Conservation (phyloP, 169 alveolate genomes). For the Blepharisma undulans region DNA sequence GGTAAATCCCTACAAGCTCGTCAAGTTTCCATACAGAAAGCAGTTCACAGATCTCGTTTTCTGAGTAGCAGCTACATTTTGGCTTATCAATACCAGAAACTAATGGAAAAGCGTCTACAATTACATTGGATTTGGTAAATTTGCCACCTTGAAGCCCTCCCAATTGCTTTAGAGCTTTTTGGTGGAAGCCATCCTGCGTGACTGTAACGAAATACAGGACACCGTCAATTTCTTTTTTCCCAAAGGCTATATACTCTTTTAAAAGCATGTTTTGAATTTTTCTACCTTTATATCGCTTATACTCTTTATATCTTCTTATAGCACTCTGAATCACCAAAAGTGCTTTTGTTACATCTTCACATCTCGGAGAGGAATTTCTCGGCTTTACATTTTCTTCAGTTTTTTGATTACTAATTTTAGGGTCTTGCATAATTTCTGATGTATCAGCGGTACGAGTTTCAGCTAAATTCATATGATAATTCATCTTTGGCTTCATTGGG, state of each 20-base stretch:
- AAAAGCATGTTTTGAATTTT: neutral
- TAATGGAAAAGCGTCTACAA: neutral
- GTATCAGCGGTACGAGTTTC: neutral
- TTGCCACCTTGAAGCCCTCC: neutral
- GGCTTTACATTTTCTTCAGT: neutral
- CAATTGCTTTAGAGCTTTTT: too few species aligned
- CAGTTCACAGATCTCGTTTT: neutral
- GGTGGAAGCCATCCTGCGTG: neutral
- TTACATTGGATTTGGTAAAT: too few species aligned
- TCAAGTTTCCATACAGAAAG: neutral
- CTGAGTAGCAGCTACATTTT: neutral
- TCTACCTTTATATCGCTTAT: neutral
- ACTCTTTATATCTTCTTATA: neutral
- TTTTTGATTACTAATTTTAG: neutral
- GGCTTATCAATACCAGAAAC: neutral
- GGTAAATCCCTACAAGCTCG: neutral
- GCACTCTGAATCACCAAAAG: neutral
- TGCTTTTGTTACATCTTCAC: neutral
- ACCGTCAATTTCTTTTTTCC: neutral
- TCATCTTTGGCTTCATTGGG: neutral
- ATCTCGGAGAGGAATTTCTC: neutral
- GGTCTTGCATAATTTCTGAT: neutral
- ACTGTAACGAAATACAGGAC: neutral
- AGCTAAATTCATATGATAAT: neutral
- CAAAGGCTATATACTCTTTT: neutral